A percentile compares a stretch with the other conserved stretches of the same genome.
Evolutionary conservation across 2,329 filamentous ascomycete genomes (phyloP).

Genomic region (Diaporthe sp.): DNA sequence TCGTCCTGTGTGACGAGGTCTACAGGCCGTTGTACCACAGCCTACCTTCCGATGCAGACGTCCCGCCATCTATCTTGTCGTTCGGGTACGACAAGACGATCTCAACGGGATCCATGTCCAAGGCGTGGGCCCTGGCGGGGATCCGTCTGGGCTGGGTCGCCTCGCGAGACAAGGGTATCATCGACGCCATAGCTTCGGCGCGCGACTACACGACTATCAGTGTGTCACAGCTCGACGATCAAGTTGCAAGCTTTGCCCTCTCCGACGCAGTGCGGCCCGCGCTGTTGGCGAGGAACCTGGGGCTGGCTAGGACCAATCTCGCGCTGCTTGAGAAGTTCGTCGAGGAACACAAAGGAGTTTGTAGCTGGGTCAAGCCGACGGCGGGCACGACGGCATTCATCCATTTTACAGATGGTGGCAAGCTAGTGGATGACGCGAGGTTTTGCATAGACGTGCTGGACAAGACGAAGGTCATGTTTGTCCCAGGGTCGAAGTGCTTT

Average conservation of each 20-base stretch:
- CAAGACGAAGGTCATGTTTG: conserved; percentile 77
- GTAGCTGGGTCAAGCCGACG: conserved; percentile 78
- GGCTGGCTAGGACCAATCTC: conserved; percentile 75
- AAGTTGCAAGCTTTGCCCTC: conserved; percentile 80
- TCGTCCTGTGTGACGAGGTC: conserved; percentile 82
- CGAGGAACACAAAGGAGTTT: conserved; percentile 69
- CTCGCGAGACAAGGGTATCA: conserved; percentile 69
- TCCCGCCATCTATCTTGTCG: conserved; percentile 74
- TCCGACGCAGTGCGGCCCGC: conserved; percentile 53
- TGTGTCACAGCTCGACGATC: conserved; percentile 85
- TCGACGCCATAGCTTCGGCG: conserved; percentile 71
- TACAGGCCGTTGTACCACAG: conserved; percentile 86
- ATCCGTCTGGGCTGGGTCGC: conserved; percentile 88
- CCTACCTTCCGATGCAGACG: conserved; percentile 59
- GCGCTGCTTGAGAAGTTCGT: conserved; percentile 75
- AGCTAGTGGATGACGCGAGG: conserved; percentile 75
- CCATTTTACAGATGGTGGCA: conserved; percentile 69
- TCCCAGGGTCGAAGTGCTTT: conserved; percentile 80
- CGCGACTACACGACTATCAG: conserved; percentile 89
- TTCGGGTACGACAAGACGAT: conserved; percentile 78
- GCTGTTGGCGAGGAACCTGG: conserved; percentile 64
- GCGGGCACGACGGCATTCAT: conserved; percentile 86
- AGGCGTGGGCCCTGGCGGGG: conserved; percentile 85
- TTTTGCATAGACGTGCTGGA: conserved; percentile 77
- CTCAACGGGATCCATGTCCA: conserved; percentile 84